Conservation (phyloP, 768 basidiomycete genomes). For the Xerocomus potaroensis region DNA sequence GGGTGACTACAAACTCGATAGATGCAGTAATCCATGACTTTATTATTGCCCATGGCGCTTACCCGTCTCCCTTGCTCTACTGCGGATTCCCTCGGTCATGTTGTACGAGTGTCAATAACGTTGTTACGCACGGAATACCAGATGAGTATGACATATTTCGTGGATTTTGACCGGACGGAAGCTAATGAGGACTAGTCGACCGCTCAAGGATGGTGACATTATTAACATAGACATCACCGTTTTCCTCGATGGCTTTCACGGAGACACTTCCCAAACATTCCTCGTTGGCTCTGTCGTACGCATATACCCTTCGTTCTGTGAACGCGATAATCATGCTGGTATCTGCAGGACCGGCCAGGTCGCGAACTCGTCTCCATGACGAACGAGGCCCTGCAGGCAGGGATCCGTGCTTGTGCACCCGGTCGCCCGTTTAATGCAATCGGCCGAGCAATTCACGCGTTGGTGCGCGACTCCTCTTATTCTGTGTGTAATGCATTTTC, state of each 20-base stretch:
- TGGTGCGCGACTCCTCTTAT: constrained; percentile 39
- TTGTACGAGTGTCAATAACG: constrained; percentile 78
- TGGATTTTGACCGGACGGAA: not conserved
- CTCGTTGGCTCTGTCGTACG: constrained; percentile 73
- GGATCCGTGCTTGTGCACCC: constrained; percentile 72
- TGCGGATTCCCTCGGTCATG: constrained; percentile 47
- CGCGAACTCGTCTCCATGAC: constrained; percentile 60
- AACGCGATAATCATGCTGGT: not conserved
- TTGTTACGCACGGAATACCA: constrained; percentile 86
- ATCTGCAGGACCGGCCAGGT: constrained; percentile 63
- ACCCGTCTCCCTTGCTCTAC: constrained; percentile 84
- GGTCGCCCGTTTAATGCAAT: constrained; percentile 66
- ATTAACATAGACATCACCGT: constrained; percentile 88
- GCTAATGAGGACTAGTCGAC: constrained; percentile 53
- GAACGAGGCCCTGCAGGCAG: constrained; percentile 59
- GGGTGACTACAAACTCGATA: constrained; percentile 69
- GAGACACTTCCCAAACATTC: constrained; percentile 85
- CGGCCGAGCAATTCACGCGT: constrained; percentile 61
- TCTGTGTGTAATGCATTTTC: constrained; percentile 69
- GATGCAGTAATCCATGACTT: constrained; percentile 70
- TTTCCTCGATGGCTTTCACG: constrained; percentile 80
- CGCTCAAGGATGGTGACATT: constrained; percentile 78
- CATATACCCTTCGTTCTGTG: constrained; percentile 3
- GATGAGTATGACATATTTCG: constrained; percentile 59
- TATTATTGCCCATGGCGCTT: constrained; percentile 65